Evolutionary conservation across 176 grass and related monocot genomes (phyloP), one percentile per base, ranked within the genome.

Genomic region (Avena eriantha): DNA sequence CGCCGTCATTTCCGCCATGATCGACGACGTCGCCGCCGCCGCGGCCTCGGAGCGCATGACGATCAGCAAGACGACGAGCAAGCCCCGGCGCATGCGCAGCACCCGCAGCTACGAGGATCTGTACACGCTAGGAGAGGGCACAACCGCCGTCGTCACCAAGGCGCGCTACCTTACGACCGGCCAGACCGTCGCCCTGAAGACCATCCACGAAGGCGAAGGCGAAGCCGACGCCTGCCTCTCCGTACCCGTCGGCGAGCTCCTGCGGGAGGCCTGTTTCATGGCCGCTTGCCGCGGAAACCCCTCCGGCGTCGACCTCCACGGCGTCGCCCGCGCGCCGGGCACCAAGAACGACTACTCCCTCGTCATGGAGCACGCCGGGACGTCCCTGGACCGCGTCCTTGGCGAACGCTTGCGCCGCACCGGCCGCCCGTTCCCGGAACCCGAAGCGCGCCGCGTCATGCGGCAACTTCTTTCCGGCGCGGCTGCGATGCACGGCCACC

Each of bases 1-100:
- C 9, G 73, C 43, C 8, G 46, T 8, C 8, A 54, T 85, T 17
- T 77, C 59, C 31, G 58, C 72, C 29, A 77, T 77, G 83, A 85
- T 85, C 45, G 43, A 63, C 24, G 71, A 84, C 24, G 5, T 84
- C 15, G 70, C 71, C 2, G 3, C 46, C 22, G 13, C 8, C 18
- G 68, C n/a, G 4, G 7, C 61, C 11, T 64, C 61, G 24, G 12
- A 15, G 23, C 11, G 24, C 24, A 29, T 6, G 47, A 4, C 63
- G n/a, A 48, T 2, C 59, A 26, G 59, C 61, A 15, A 64, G 1
- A 8, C 2, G 11, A 34, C 64, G n/a, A 35, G 11, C 48, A 54
- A 14, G 45, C n/a, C 8, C 31, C 31, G 19, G 47, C 13, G 33
- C 33, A 51, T 36, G 45, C 19, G 8, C 43, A 77, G 13, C 57